These are phyloP conservation scores for Handroanthus guayacan DNA, from an alignment of 257 asterid genomes.

Conservation along the genomic window DNA sequence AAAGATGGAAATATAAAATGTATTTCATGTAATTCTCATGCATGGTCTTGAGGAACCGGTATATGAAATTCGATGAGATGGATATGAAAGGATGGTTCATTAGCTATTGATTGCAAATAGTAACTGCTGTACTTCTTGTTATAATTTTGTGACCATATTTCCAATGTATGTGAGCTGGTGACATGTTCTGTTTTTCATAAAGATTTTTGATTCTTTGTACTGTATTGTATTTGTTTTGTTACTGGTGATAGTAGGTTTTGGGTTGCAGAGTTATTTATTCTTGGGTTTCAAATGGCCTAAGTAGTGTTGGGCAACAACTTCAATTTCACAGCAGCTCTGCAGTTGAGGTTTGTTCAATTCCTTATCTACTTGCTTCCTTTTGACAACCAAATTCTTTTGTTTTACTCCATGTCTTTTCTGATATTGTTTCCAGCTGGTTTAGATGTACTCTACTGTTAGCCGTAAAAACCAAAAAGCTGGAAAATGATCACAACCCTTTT, in stretches of 20 bases:
- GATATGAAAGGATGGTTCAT: neutral
- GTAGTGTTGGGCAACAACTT: conserved; percentile 56
- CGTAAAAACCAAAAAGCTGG: neutral
- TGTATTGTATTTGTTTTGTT: conserved; percentile 45
- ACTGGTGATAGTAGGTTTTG: conserved; percentile 78
- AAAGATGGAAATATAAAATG: neutral
- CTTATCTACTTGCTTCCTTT: conserved; percentile 19
- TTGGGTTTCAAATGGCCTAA: conserved; percentile 79
- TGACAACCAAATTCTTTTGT: neutral
- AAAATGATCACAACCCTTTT: conserved; percentile 18
- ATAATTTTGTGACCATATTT: neutral
- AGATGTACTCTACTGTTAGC: neutral
- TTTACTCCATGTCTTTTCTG: conserved; percentile 11
- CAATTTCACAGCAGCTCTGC: conserved; percentile 58
- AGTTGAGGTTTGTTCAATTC: conserved; percentile 59
- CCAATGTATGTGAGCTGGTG: neutral
- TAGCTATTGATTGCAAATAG: neutral
- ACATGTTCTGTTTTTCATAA: neutral
- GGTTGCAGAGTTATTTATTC: conserved; percentile 85
- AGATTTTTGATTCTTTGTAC: conserved; percentile 34
- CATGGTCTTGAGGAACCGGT: neutral
- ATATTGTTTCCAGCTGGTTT: conserved; percentile 21
- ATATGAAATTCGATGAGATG: neutral
- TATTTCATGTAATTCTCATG: neutral
- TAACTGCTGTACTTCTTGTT: neutral